Evolutionary conservation across 73 alveolate species (phyloP).

Genomic region (Blepharisma stoltei): DNA sequence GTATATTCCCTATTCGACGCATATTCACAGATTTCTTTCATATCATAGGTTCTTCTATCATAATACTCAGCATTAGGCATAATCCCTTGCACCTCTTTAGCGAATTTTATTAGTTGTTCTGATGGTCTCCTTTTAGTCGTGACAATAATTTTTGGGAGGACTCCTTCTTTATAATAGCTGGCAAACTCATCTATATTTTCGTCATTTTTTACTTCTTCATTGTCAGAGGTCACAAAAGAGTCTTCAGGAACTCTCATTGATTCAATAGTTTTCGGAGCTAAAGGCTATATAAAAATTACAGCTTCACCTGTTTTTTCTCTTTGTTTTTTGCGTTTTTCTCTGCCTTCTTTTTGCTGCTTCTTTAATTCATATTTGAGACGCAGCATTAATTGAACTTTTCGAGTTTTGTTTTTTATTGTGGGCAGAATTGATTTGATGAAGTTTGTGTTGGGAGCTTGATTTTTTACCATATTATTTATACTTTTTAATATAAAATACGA

Average conservation of each 20-base stretch:
- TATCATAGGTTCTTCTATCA: conserved; percentile 82
- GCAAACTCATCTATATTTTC: conserved; percentile 88
- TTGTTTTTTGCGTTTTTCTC: conserved; percentile 4
- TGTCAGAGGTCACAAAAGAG: conserved; percentile 72
- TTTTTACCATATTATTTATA: too few species aligned
- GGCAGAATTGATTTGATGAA: neutral
- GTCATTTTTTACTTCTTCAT: conserved; percentile 82
- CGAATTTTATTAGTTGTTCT: conserved; percentile 69
- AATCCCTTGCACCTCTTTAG: conserved; percentile 74
- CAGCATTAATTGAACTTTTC: conserved; percentile 19
- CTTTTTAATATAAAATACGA: too few species aligned
- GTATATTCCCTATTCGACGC: conserved; percentile 87
- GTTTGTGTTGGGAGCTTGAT: neutral
- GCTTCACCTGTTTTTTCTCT: neutral
- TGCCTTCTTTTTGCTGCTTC: conserved; percentile 15
- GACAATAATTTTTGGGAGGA: conserved; percentile 82
- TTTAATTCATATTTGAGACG: conserved; percentile 6
- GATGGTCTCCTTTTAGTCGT: conserved; percentile 85
- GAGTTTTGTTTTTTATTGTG: neutral
- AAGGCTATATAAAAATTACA: conserved; percentile 16
- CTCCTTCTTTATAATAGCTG: conserved; percentile 67
- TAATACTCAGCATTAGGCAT: conserved; percentile 76
- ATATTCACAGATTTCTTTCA: conserved; percentile 84
- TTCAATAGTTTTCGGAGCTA: conserved; percentile 85
- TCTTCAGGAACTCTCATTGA: conserved; percentile 89